Base-by-base conservation (phyloP, 805 yeast species). In the Lipomyces starkeyi region DNA sequence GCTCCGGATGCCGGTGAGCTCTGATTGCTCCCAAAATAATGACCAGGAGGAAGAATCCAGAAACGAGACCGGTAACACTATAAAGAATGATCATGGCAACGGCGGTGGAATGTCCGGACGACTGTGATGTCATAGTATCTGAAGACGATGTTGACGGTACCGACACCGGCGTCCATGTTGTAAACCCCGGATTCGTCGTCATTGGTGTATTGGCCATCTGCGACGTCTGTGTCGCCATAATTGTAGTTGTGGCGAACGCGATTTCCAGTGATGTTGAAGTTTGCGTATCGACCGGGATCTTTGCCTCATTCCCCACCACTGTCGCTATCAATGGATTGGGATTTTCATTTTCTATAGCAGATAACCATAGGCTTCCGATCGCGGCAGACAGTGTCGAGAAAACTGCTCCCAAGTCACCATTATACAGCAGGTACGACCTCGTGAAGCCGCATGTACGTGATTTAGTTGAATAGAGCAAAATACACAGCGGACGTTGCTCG, bases 1-100 rank as follows among this genome's bases (percentile, higher is more conserved):
- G 67, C 57, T 78, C 80, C 0, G 80, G 80, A 60, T 78, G 78
- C 27, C 77, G 71, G 53, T 76, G 79, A 11, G 77, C 74, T 4
- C 80, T 74, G 37, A 77, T 63, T 4, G 78, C 77, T n/a, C 80
- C 80, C 3, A 77, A 70, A 7, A 76, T 66, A 29, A 78, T 74
- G 37, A 78, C 65, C 29, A 76, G 64, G 40, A 77, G 64, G 56
- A 77, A 76, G 34, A 75, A 71, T 0, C 73, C 65, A 2, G 78
- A 76, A 3, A 77, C 66, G 8, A 77, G 52, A 13, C 79, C 79
- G 8, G 78, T 73, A 34, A 76, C 60, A 59, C 71, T 59, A 63
- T 77, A 77, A 25, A 77, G 71, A 8, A 74, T 73, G 40, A 73
- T 74, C 78, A 77, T 76, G 25, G 78, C 78, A 20, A 69, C 69